Base-by-base conservation (phyloP, 805 yeast genomes). In the Metschnikowia kunwiensis region DNA sequence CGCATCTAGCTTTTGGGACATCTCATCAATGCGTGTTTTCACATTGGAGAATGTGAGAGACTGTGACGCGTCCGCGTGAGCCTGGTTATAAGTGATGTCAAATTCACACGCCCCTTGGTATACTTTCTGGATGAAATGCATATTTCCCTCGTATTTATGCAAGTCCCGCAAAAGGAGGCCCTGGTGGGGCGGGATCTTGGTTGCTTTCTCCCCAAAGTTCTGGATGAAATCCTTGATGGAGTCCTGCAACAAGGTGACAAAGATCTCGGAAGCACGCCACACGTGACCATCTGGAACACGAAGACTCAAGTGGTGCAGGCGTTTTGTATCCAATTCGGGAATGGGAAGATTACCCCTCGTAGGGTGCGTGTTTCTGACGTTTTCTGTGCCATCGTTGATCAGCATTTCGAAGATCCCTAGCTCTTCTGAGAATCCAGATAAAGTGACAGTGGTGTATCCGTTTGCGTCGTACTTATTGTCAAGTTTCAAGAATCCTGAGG, bases 231-330 rank as follows among this genome's bases (percentile, higher is more conserved):
- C 56, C 35, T 72, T 61, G n/a, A 88, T 61, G 6, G 85, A 77
- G 33, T 88, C 93, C 47, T 82, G 80, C 25, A 87, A 48, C 39
- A 88, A 44, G 0, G 86, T 75, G 54, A 77, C 63, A 53, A 80
- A 87, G 5, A 89, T 72, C 36, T 87, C 96, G 39, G 72, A 72
- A 4, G 91, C 93, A 50, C 70, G 72, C 96, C 96, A 88, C 7
- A 75, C 69, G 38, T 78, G 72, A 24, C 75, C 83, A 43, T 74
- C 77, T 0, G 96, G 95, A 4, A 86, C 80, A 14, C 63, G 68
- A 47, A 89, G 63, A 10, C 89, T 78, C 15, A 78, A 43, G 57
- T 86, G 86, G 47, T 82, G 86, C 0, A 85, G 65, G 32, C 63
- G 68, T 0, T 70, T 56, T 3, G 87, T 81, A 57, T 86, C 84